These are phyloP conservation scores for Albugo candida DNA, from an alignment of 352 stramenopile species.

Conservation along the genomic window DNA sequence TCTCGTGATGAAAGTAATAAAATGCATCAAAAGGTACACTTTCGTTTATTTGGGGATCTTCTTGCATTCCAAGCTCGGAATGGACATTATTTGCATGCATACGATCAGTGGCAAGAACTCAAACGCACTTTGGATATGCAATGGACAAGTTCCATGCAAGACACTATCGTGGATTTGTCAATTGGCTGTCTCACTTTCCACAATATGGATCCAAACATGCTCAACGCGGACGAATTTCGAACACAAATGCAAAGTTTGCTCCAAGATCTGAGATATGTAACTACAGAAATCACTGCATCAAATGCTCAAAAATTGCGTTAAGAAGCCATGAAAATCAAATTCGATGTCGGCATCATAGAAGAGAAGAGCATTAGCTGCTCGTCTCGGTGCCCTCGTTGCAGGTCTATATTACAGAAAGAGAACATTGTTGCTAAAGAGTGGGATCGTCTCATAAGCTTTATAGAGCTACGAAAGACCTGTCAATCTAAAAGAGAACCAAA, in stretches of 20 bases:
- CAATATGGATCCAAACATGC: neutral
- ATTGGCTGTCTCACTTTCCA: neutral
- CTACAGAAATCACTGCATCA: no score
- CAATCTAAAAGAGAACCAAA: conserved; percentile 16
- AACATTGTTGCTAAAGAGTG: conserved; percentile 18
- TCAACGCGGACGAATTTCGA: conserved; percentile 21
- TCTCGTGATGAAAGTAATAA: no score
- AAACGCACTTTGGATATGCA: conserved; percentile 26
- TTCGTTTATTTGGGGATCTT: conserved; percentile 21
- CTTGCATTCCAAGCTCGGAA: conserved; percentile 25
- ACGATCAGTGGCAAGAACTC: conserved; percentile 30
- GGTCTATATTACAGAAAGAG: conserved; percentile 12
- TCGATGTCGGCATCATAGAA: no score
- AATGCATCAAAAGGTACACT: conserved; percentile 20
- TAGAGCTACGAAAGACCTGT: conserved; percentile 27
- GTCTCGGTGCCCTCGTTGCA: no score
- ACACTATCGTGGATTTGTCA: conserved; percentile 23
- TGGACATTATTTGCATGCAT: conserved; percentile 22
- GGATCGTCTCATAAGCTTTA: conserved; percentile 23
- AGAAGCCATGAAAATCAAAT: no score
- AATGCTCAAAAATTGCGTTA: no score
- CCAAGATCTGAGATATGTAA: no score
- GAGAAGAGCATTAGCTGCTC: no score
- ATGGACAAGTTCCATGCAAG: conserved; percentile 57
- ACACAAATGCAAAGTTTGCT: conserved; percentile 15